Percentiles rank a stretch among this genome's conserved stretches.
phyloP scores from a whole-genome alignment of 129 eudicot genomes.

The Mikania micrantha region DNA sequence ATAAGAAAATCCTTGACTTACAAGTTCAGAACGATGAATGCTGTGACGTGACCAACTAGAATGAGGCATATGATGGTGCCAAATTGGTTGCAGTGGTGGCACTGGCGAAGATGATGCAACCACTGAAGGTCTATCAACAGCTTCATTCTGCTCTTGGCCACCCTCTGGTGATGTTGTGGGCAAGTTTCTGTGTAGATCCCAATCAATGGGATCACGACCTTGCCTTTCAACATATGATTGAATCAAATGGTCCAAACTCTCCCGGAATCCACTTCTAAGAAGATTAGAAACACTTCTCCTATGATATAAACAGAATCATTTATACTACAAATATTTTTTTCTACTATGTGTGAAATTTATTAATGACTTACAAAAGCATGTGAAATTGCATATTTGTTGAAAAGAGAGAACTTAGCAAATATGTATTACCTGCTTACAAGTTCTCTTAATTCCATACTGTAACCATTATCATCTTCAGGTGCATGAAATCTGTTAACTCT shows the following conservation, averaged over 20 bases:
- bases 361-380: neutral
- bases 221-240: constrained; percentile 95
- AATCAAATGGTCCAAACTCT: constrained; percentile 83
- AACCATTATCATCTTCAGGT: constrained; percentile 92
- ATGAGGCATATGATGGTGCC: constrained; percentile 85
- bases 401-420: neutral
- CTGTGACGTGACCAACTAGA: constrained; percentile 79
- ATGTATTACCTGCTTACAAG: constrained; percentile 75
- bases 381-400: neutral
- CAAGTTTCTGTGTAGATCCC: constrained; percentile 88
- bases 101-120: constrained; percentile 76
- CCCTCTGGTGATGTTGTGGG: constrained; percentile 49
- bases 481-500: constrained; percentile 79
- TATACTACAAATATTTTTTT: neutral
- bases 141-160: constrained; percentile 54
- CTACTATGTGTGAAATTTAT: neutral
- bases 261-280: constrained; percentile 94
- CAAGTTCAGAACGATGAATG: constrained; percentile 87
- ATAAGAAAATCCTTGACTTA: constrained; percentile 25
- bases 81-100: constrained; percentile 93
- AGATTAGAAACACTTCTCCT: constrained; percentile 99
- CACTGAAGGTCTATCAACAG: constrained; percentile 44
- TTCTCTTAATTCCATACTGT: constrained; percentile 99
- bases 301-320: constrained; percentile 13
- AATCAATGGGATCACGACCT: constrained; percentile 69